Percentiles rank a stretch among this genome's conserved stretches.
Conservation (phyloP, 2,329 filamentous ascomycete genomes). For the Ophiostoma sp. region DNA sequence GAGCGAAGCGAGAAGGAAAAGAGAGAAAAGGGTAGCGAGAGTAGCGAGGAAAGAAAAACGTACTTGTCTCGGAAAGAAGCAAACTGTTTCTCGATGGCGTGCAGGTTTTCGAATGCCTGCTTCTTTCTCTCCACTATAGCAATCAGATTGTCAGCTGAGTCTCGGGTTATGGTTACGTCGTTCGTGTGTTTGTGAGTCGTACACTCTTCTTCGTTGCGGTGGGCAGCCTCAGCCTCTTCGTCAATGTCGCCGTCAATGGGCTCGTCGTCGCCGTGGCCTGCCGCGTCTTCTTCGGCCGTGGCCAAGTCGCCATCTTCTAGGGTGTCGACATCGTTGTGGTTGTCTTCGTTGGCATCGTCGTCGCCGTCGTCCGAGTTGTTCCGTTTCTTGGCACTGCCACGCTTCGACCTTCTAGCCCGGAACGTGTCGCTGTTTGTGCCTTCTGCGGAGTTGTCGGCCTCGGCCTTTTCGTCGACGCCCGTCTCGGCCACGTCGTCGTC, state of each 20-base stretch:
- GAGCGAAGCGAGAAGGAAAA: background rate
- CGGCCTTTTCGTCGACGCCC: constrained; percentile 31
- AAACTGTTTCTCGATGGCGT: constrained; percentile 84
- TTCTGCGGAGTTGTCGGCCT: constrained; percentile 33
- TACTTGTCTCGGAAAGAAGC: constrained; percentile 78
- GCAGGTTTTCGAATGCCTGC: constrained; percentile 75
- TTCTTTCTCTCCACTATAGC: constrained; percentile 72
- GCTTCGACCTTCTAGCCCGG: constrained; percentile 44
- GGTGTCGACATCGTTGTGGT: background rate
- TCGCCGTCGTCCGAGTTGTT: constrained; percentile 33
- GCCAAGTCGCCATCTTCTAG: constrained; percentile 36
- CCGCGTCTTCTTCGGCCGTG: constrained; percentile 40
- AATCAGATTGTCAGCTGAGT: constrained; percentile 20
- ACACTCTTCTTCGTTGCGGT: constrained; percentile 66
- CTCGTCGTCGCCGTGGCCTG: constrained; percentile 57
- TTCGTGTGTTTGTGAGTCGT: constrained; percentile 40
- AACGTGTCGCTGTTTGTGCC: constrained; percentile 39
- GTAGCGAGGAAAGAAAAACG: constrained; percentile 32
- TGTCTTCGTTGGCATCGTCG: constrained; percentile 20
- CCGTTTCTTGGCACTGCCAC: constrained; percentile 38
- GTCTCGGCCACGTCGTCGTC: constrained; percentile 41
- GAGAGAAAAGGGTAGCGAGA: background rate
- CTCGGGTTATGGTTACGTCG: background rate
- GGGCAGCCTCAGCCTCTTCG: constrained; percentile 59
- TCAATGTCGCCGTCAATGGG: constrained; percentile 56